Percentiles rank a stretch among this genome's conserved stretches.
Conservation (phyloP, 139 green algal genomes). For the Yamagishiella unicocca region DNA sequence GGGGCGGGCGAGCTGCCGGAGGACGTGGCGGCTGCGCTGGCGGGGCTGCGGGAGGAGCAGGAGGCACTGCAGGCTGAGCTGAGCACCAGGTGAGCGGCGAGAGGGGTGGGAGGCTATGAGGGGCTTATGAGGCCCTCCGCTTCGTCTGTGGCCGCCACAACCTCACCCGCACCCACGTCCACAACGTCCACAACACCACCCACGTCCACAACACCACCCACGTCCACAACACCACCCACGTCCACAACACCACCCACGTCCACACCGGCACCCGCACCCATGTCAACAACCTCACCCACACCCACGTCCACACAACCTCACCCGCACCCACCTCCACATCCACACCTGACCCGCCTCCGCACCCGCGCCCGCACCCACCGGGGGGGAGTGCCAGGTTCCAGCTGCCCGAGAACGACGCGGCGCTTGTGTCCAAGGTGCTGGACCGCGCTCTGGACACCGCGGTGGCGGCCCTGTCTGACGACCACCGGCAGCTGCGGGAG, state of each 20-base stretch:
- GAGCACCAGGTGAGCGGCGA: not conserved
- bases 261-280: too few species aligned
- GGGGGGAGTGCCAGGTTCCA: slow-evolving; percentile 55
- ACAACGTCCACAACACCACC: too few species aligned
- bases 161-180: not conserved
- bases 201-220: too few species aligned
- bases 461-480: slow-evolving; percentile 61
- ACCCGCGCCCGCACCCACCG: too few species aligned
- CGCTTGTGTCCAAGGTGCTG: slow-evolving; percentile 46
- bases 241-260: too few species aligned
- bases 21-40: slow-evolving; percentile 39
- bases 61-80: slow-evolving; percentile 56
- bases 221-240: too few species aligned
- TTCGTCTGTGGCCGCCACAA: too few species aligned
- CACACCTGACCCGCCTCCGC: too few species aligned
- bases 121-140: too few species aligned
- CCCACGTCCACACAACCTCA: not conserved
- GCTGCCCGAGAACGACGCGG: slow-evolving; percentile 40
- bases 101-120: not conserved
- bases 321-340: not conserved
- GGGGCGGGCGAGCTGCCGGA: not conserved
- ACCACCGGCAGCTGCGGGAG: slow-evolving; percentile 71
- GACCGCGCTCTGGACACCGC: slow-evolving; percentile 65
- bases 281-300: too few species aligned
- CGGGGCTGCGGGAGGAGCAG: slow-evolving; percentile 51